Evolutionary conservation across 116 monocot genomes (phyloP).

Genomic region (Posidonia oceanica): DNA sequence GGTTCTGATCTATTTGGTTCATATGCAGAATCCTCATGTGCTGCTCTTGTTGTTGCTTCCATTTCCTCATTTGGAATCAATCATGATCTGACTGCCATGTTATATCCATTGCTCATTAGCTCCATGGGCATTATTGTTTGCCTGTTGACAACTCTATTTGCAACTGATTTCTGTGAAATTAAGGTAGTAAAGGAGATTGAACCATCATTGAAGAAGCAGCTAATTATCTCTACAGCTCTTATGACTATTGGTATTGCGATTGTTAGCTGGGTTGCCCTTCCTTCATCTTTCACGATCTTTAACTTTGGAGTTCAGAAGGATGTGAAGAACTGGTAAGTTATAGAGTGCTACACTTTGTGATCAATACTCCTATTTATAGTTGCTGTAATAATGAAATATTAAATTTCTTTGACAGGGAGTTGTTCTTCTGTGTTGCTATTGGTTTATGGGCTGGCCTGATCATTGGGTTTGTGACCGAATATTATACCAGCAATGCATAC

Average conservation of each 20-base stretch:
- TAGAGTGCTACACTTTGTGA: background rate
- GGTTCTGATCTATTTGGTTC: slow-evolving; percentile 43
- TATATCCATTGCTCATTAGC: slow-evolving; percentile 37
- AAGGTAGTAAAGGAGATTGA: slow-evolving; percentile 45
- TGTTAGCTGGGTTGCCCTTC: slow-evolving; percentile 45
- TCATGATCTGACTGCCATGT: slow-evolving; percentile 42
- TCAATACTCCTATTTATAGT: background rate
- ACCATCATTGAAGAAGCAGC: slow-evolving; percentile 42
- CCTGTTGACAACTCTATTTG: slow-evolving; percentile 44
- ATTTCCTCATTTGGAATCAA: slow-evolving; percentile 53
- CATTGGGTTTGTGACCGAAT: slow-evolving; percentile 59
- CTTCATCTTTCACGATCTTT: slow-evolving; percentile 40
- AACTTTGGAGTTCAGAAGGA: slow-evolving; percentile 54
- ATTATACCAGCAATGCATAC: slow-evolving; percentile 62
- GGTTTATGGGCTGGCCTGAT: slow-evolving; percentile 50
- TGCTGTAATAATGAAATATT: background rate
- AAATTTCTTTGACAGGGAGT: slow-evolving; percentile 24
- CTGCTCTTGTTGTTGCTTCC: slow-evolving; percentile 31
- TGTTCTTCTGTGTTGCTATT: slow-evolving; percentile 59
- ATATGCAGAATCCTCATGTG: slow-evolving; percentile 26
- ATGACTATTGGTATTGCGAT: slow-evolving; percentile 52
- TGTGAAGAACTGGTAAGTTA: slow-evolving; percentile 38
- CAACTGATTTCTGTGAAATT: slow-evolving; percentile 47
- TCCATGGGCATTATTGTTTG: slow-evolving; percentile 54
- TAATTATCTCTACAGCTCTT: slow-evolving; percentile 38